Evolutionary conservation across 768 basidiomycete genomes (phyloP).

Genomic region (Rhodotorula graminis): DNA sequence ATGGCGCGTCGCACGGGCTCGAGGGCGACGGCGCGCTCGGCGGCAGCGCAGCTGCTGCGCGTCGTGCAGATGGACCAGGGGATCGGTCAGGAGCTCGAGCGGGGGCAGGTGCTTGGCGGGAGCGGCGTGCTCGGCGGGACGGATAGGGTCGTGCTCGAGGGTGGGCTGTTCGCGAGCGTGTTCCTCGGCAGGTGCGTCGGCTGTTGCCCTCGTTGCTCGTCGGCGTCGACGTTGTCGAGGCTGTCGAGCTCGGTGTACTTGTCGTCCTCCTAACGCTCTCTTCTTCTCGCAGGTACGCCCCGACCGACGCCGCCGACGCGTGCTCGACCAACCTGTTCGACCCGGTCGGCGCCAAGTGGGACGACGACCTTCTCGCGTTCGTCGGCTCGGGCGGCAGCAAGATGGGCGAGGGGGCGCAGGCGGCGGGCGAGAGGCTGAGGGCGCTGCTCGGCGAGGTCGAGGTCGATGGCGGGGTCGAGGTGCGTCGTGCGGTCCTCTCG

Average conservation of each 20-base stretch:
- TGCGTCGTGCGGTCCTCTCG: background rate
- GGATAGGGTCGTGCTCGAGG: conserved; percentile 11
- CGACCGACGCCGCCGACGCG: conserved; percentile 19
- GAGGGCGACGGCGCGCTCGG: background rate
- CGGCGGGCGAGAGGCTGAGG: background rate
- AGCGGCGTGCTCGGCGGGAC: background rate
- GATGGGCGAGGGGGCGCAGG: background rate
- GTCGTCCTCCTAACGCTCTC: no score
- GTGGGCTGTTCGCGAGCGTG: conserved; percentile 9
- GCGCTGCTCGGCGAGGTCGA: conserved; percentile 6
- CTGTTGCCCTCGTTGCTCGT: no score
- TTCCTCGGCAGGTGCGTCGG: conserved; percentile 18
- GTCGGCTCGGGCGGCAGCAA: conserved; percentile 1
- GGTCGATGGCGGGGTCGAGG: conserved; percentile 5
- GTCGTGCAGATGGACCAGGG: background rate
- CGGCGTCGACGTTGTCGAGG: no score
- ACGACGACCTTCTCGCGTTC: conserved; percentile 13
- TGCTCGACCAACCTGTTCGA: conserved; percentile 19
- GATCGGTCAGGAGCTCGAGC: background rate
- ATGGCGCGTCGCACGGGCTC: conserved; percentile 5
- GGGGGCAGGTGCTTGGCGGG: background rate
- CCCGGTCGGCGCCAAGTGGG: conserved; percentile 5
- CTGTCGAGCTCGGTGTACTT: no score
- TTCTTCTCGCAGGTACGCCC: conserved; percentile 5
- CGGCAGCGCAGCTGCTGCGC: conserved; percentile 12